phyloP scores from a whole-genome alignment of 1,284 basidiomycete species.

The Bondarzewia mesenterica region DNA sequence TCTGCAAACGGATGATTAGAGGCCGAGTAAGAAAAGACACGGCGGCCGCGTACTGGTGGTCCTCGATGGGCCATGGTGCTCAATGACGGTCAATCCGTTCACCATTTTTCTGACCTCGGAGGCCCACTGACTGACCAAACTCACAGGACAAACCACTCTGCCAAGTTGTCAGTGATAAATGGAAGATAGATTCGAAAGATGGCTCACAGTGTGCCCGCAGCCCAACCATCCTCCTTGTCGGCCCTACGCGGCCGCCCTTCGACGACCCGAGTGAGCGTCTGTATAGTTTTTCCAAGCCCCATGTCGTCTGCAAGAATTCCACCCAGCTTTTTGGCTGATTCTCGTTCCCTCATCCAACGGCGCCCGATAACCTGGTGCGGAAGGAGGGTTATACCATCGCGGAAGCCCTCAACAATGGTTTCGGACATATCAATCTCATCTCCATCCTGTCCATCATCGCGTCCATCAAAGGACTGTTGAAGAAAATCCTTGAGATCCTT shows the following conservation, averaged over 20 bases:
- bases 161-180: slow-evolving; percentile 12
- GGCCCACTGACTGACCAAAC: slow-evolving; percentile 90
- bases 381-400: slow-evolving; percentile 50
- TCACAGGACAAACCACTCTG: slow-evolving; percentile 78
- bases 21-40: background rate
- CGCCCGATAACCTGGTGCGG: slow-evolving; percentile 86
- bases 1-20: slow-evolving; percentile 33
- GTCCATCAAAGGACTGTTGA: slow-evolving; percentile 22
- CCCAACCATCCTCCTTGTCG: slow-evolving; percentile 68
- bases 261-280: slow-evolving; percentile 77
- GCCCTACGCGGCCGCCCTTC: slow-evolving; percentile 63
- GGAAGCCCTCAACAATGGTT: slow-evolving; percentile 26
- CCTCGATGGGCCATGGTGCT: slow-evolving; percentile 76
- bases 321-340: slow-evolving; percentile 70
- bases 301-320: slow-evolving; percentile 93
- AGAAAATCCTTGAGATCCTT: slow-evolving; percentile 30
- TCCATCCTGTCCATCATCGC: slow-evolving; percentile 1
- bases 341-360: slow-evolving; percentile 83
- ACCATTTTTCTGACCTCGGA: slow-evolving; percentile 80
- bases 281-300: slow-evolving; percentile 92
- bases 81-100: slow-evolving; percentile 57
- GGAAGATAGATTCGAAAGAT: slow-evolving; percentile 2
- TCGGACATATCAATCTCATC: slow-evolving; percentile 3
- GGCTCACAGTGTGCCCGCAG: slow-evolving; percentile 65
- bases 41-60: slow-evolving; percentile 52